Percentiles rank a stretch among this genome's conserved stretches.
phyloP scores from a whole-genome alignment of 495 filamentous ascomycete species.

The Penicillium canescens region DNA sequence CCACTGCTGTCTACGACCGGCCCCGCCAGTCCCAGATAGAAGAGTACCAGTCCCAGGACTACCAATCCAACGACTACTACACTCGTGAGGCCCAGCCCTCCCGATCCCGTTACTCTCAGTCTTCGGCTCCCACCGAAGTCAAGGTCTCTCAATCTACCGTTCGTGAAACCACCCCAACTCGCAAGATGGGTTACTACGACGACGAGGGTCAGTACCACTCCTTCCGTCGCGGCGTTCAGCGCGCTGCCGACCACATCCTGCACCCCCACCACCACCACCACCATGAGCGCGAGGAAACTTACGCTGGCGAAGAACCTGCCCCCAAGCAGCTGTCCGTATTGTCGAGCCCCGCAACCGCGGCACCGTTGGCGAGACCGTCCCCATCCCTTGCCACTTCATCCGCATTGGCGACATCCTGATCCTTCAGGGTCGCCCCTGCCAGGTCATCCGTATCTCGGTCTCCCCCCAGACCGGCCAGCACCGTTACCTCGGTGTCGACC shows the following conservation, averaged over 20 bases:
- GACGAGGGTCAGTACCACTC: constrained; percentile 95
- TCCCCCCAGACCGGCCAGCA: constrained; percentile 98
- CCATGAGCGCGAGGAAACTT: constrained; percentile 52
- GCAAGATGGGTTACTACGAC: constrained; percentile 99
- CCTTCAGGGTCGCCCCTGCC: constrained; percentile 98
- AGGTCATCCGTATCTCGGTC: constrained; percentile 99
- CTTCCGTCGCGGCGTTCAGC: constrained; percentile 83
- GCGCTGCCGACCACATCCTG: constrained; percentile 76
- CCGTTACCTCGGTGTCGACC: constrained; percentile 98
- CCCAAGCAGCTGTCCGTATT: constrained; percentile 52
- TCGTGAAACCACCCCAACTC: constrained; percentile 34
- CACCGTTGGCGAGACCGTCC: constrained; percentile 76
- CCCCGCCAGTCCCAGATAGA: constrained; percentile 25
- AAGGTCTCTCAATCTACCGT: constrained; percentile 36
- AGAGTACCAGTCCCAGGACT: constrained; percentile 4
- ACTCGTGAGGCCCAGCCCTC: constrained; percentile 47
- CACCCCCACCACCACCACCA: constrained; percentile 67
- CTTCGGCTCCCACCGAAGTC: constrained; percentile 31
- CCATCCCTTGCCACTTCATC: constrained; percentile 99
- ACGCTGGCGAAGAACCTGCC: constrained; percentile 45
- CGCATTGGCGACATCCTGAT: constrained; percentile 98
- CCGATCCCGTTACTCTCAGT: constrained; percentile 32
- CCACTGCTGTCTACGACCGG: constrained; percentile 32
- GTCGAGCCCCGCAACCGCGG: constrained; percentile 51
- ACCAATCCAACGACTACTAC: constrained; percentile 22